Evolutionary conservation across 208 protist species (phyloP), one percentile per base, ranked within the genome.

Genomic region (Perkinsela sp.): DNA sequence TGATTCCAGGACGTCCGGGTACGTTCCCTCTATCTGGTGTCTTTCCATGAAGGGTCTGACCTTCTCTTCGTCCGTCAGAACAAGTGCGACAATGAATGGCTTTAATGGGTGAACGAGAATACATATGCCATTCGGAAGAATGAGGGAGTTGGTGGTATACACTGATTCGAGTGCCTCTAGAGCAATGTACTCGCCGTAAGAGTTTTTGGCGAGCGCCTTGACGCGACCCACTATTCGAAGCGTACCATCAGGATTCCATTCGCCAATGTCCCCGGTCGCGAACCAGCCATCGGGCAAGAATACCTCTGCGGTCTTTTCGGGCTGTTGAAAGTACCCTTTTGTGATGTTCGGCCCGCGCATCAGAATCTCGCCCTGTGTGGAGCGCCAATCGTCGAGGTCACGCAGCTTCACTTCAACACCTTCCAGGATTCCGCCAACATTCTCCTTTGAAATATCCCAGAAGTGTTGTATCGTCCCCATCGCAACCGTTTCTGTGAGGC

Each of bases 171-270:
- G 74, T 30, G 68, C 75, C 68, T 94, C 86, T n/a, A 90, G 67
- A 16, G 87, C 84, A 31, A 94, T 71, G 71, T 92, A 94, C 72
- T 94, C 89, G n/a, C 89, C 89, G 48, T 84, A 79, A 0, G 80
- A 78, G 70, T 89, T 85, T 77, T 94, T 94, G 57, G 82, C 85
- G 28, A 94, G 75, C 30, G 86, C 85, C 80, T 94, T 94, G 28
- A 85, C 80, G 67, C 89, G 82, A 15, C 86, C 89, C 0, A 94
- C 76, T 28, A 93, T 76, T 66, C 77, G 73, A 1, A 93, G 0
- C 0, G 74, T 78, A 30, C 84, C 83, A 68, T 79, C 78, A n/a
- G 28, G n/a, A 15, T 71, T n/a, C 1, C 88, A 71, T 48, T 69
- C 70, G 28, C 77, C 89, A 28, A 91, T 81, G 69, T 93, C 89